A percentile compares a stretch with the other conserved stretches of the same genome.
Evolutionary conservation across 441 rosid species (phyloP).

Genomic region (Adansonia rubrostipa): DNA sequence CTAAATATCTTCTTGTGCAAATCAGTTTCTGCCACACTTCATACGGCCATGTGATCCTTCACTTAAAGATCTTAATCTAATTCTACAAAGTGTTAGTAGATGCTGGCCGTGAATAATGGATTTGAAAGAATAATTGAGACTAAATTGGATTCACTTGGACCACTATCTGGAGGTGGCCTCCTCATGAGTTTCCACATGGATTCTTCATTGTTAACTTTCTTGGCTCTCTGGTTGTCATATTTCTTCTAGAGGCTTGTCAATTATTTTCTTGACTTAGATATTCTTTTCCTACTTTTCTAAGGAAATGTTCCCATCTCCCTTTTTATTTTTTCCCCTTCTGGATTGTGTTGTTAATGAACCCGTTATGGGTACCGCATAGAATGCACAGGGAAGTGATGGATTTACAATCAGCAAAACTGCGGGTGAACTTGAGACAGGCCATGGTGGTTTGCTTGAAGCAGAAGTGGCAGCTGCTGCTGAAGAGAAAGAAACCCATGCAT

Average conservation of each 20-base stretch:
- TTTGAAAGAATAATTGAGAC: constrained; percentile 9
- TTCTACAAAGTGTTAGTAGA: neutral
- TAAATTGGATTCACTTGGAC: neutral
- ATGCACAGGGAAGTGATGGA: constrained; percentile 55
- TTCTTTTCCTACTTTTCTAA: neutral
- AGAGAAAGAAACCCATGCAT: constrained; percentile 90
- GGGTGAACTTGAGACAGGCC: constrained; percentile 70
- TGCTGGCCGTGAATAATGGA: neutral
- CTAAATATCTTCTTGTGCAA: neutral
- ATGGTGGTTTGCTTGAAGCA: constrained; percentile 78
- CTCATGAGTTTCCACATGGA: neutral
- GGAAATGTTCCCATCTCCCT: neutral
- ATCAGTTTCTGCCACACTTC: neutral
- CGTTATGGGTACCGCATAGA: constrained; percentile 38
- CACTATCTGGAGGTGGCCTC: neutral
- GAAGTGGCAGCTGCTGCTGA: constrained; percentile 90
- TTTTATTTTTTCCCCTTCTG: constrained; percentile 4
- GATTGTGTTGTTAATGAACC: constrained; percentile 7
- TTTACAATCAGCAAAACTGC: constrained; percentile 72
- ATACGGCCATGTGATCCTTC: neutral
- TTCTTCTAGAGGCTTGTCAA: neutral
- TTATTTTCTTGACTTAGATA: neutral
- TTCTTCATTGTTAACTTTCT: constrained; percentile 12
- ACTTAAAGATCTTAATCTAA: constrained; percentile 16
- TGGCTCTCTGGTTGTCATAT: neutral